A percentile compares a stretch with the other conserved stretches of the same genome.
Conservation (phyloP, 768 basidiomycete genomes). For the Russula virescens region DNA sequence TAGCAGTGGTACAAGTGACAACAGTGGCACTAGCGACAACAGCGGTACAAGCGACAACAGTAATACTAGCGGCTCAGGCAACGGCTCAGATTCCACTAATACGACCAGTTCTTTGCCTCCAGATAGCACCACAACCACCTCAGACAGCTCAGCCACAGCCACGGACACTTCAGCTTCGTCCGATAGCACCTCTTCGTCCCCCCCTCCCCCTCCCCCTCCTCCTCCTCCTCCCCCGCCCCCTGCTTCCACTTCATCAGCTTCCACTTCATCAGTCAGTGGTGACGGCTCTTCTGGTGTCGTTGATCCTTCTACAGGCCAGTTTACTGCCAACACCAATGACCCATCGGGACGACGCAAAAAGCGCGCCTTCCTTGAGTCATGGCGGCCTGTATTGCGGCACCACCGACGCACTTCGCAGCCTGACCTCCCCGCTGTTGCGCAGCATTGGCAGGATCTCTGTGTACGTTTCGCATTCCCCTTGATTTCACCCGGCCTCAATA, state of each 20-base stretch:
- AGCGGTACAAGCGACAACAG: not conserved
- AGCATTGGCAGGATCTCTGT: slow-evolving; percentile 44
- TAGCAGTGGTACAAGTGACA: not conserved
- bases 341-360: slow-evolving; percentile 12
- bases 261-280: not conserved
- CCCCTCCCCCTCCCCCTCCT: no score
- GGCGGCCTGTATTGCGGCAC: not conserved
- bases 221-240: no score
- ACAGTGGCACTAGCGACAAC: not conserved
- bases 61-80: not conserved
- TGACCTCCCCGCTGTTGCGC: slow-evolving; percentile 36
- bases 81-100: not conserved
- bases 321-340: slow-evolving; percentile 4
- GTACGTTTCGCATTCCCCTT: slow-evolving; percentile 1
- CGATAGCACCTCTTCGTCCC: no score
- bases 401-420: slow-evolving; percentile 30
- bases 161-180: not conserved
- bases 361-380: slow-evolving; percentile 12
- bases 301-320: not conserved
- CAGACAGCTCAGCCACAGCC: not conserved
- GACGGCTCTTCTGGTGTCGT: not conserved
- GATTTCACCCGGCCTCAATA: no score
- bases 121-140: not conserved
- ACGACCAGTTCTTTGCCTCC: not conserved
- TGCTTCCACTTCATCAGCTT: not conserved